These are phyloP conservation scores for Coemansia sp. DNA, from an alignment of 192 early-diverging fungal species.

Conservation along the genomic window DNA sequence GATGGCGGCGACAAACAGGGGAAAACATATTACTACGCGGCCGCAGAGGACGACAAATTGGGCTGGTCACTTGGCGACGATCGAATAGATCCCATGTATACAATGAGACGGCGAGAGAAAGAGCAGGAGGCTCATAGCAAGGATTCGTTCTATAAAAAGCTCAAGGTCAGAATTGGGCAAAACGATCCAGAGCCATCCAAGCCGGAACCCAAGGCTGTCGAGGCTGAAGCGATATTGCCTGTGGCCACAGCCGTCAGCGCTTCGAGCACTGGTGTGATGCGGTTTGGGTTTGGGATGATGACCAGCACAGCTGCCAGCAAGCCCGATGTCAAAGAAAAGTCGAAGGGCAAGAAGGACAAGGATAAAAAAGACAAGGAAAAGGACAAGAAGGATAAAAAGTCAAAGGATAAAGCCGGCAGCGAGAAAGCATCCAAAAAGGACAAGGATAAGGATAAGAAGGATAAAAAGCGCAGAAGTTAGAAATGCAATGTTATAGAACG, in stretches of 20 bases:
- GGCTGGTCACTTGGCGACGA: slow-evolving; percentile 33
- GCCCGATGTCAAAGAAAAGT: background rate
- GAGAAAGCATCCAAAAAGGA: background rate
- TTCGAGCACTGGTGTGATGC: slow-evolving; percentile 15
- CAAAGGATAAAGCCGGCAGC: slow-evolving; percentile 5
- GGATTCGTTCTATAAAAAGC: slow-evolving; percentile 44
- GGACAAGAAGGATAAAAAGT: slow-evolving; percentile 13
- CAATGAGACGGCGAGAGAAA: slow-evolving; percentile 31
- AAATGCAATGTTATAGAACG: background rate
- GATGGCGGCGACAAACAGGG: background rate
- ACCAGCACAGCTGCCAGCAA: slow-evolving; percentile 2
- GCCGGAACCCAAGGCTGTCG: background rate
- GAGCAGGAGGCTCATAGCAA: slow-evolving; percentile 28
- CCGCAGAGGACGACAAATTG: slow-evolving; percentile 37
- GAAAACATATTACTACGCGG: slow-evolving; percentile 21
- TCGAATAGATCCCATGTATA: slow-evolving; percentile 50
- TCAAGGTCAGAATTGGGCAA: slow-evolving; percentile 19
- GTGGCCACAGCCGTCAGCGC: background rate
- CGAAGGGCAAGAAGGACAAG: slow-evolving; percentile 9
- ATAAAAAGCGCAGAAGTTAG: slow-evolving; percentile 13
- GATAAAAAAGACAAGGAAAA: background rate
- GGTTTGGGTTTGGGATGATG: slow-evolving; percentile 46
- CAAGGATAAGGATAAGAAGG: slow-evolving; percentile 10
- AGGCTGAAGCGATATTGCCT: background rate
- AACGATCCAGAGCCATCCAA: background rate